Percentiles rank a stretch among this genome's conserved stretches.
Conservation (phyloP, 1,284 basidiomycete genomes). For the Irpex sp. region DNA sequence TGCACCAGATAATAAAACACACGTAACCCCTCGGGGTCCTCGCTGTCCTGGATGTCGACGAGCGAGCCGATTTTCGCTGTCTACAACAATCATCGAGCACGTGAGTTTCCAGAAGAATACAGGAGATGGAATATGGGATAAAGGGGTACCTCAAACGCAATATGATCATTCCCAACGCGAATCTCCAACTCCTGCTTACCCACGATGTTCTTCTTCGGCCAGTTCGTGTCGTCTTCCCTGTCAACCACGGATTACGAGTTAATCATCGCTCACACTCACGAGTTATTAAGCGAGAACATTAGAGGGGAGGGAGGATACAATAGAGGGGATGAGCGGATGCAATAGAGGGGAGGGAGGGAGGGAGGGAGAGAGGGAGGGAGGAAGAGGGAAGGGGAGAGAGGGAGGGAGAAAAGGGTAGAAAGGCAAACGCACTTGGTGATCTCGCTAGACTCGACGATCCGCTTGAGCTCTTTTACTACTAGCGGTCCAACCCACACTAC, state of each 20-base stretch:
- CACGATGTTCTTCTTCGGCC: conserved; percentile 99
- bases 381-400: no score
- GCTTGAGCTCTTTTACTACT: conserved; percentile 93
- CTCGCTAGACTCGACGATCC: conserved; percentile 95
- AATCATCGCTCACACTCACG: no score
- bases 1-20: conserved; percentile 99
- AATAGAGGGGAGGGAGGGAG: no score
- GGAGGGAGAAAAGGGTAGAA: background rate
- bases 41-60: conserved; percentile 96
- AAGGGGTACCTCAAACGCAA: conserved; percentile 86
- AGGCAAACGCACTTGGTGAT: conserved; percentile 84
- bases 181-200: conserved; percentile 98
- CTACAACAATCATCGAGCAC: conserved; percentile 48
- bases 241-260: no score
- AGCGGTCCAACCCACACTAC: conserved; percentile 95
- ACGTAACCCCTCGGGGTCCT: conserved; percentile 97
- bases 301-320: no score
- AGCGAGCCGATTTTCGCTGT: conserved; percentile 98
- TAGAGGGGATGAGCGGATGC: no score
- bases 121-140: background rate
- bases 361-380: no score
- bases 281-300: no score
- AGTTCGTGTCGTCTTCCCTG: conserved; percentile 97
- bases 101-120: background rate
- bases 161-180: conserved; percentile 93